These are phyloP conservation scores for Cryomyces minteri DNA, from an alignment of 495 filamentous ascomycete genomes.

Conservation along the genomic window DNA sequence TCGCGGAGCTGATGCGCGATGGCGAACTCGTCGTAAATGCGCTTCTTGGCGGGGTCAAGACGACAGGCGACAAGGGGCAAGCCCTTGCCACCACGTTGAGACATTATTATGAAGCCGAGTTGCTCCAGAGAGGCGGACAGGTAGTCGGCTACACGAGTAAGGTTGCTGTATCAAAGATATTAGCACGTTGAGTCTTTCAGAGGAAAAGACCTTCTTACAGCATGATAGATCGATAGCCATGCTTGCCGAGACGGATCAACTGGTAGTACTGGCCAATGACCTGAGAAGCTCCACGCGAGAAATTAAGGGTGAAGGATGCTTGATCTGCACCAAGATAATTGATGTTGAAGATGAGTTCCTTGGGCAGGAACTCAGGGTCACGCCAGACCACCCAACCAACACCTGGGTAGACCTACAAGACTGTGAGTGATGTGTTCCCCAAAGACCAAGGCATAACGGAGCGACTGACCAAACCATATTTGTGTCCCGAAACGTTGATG, in stretches of 20 bases:
- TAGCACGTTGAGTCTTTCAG: neutral
- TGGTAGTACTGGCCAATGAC: slow-evolving; percentile 96
- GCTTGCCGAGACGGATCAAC: slow-evolving; percentile 77
- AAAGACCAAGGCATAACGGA: neutral
- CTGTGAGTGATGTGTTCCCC: neutral
- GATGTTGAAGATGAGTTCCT: slow-evolving; percentile 93
- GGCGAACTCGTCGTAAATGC: slow-evolving; percentile 51
- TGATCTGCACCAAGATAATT: slow-evolving; percentile 92
- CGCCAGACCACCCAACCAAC: slow-evolving; percentile 90
- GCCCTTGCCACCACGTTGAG: slow-evolving; percentile 50
- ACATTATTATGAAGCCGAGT: slow-evolving; percentile 73
- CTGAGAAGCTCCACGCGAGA: slow-evolving; percentile 80
- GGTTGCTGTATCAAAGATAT: slow-evolving; percentile 25
- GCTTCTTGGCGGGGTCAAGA: slow-evolving; percentile 35
- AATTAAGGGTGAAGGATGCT: slow-evolving; percentile 94
- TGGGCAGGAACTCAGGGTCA: slow-evolving; percentile 59
- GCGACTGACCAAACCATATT: slow-evolving; percentile 40
- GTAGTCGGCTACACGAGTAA: slow-evolving; percentile 70
- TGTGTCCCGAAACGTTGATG: slow-evolving; percentile 88
- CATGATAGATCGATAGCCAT: slow-evolving; percentile 78
- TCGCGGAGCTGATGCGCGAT: slow-evolving; percentile 62
- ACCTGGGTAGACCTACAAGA: slow-evolving; percentile 54
- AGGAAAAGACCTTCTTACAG: slow-evolving; percentile 5
- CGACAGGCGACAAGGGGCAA: slow-evolving; percentile 79
- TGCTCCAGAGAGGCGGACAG: slow-evolving; percentile 46